Evolutionary conservation across 768 basidiomycete genomes (phyloP).

Genomic region (Macrolepiota dolichaula): DNA sequence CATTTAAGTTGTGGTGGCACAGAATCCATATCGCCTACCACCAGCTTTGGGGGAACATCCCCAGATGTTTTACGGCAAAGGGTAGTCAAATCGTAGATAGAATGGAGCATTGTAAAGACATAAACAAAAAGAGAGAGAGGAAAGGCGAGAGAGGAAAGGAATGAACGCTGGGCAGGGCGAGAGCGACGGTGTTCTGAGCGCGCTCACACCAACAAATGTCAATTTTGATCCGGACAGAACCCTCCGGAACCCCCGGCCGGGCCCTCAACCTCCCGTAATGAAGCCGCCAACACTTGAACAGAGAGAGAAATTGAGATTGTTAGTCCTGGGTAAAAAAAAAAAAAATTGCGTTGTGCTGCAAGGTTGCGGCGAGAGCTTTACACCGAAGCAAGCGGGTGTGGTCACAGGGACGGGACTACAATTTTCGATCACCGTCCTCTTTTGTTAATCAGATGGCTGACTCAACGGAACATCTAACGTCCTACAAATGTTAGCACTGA

Average conservation of each 20-base stretch:
- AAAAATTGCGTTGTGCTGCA: no score
- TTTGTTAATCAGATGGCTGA: constrained; percentile 8
- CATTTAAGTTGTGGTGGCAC: not conserved
- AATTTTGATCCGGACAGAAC: constrained; percentile 12
- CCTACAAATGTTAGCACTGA: not conserved
- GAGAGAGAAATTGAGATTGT: no score
- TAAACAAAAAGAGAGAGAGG: constrained; percentile 10
- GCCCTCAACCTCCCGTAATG: not conserved
- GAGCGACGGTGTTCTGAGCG: not conserved
- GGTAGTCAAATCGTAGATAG: constrained; percentile 88
- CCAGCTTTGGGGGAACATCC: constrained; percentile 84
- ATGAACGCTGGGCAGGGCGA: constrained; percentile 9
- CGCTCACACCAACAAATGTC: constrained; percentile 15
- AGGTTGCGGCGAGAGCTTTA: not conserved
- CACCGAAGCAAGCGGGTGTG: not conserved
- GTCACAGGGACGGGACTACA: not conserved
- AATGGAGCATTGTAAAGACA: constrained; percentile 49
- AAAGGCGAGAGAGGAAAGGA: constrained; percentile 13
- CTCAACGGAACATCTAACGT: not conserved
- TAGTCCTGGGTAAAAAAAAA: no score
- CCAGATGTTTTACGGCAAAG: constrained; percentile 80
- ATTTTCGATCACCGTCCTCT: not conserved
- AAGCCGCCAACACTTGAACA: not conserved
- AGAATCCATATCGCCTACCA: constrained; percentile 49
- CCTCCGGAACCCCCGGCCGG: constrained; percentile 16